Conservation (phyloP, 768 basidiomycete species). For the Tricholoma bakamatsutake region DNA sequence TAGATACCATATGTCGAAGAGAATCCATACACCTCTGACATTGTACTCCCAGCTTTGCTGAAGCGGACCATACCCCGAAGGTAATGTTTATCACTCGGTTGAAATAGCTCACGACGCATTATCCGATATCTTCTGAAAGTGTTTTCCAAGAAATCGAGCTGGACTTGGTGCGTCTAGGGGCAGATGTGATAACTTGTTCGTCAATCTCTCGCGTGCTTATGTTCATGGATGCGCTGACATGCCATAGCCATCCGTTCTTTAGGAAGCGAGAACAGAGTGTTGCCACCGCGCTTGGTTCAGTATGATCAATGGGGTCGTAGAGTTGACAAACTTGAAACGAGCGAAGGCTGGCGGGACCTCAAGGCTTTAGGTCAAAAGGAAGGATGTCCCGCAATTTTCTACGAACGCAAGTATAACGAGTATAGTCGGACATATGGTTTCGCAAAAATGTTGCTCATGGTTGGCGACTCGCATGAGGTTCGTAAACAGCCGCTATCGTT, state of each 20-base stretch:
- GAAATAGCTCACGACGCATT: not conserved
- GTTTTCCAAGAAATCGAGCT: slow-evolving; percentile 43
- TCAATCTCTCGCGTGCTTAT: not conserved
- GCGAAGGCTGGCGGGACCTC: slow-evolving; percentile 67
- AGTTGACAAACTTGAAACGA: slow-evolving; percentile 61
- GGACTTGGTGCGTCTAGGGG: slow-evolving; percentile 57
- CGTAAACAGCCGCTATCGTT: slow-evolving; percentile 8
- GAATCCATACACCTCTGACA: slow-evolving; percentile 58
- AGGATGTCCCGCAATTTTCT: slow-evolving; percentile 62
- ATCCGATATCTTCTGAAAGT: slow-evolving; percentile 21
- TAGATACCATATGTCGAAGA: slow-evolving; percentile 50
- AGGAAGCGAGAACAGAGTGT: slow-evolving; percentile 34
- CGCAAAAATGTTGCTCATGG: slow-evolving; percentile 55
- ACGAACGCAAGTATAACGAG: slow-evolving; percentile 56
- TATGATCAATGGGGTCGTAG: slow-evolving; percentile 73
- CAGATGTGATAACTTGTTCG: slow-evolving; percentile 48
- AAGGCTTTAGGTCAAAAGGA: slow-evolving; percentile 58
- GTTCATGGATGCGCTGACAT: not conserved
- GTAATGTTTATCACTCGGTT: slow-evolving; percentile 19
- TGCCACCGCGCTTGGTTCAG: slow-evolving; percentile 52
- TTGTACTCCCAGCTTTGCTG: slow-evolving; percentile 54
- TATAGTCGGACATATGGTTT: slow-evolving; percentile 62
- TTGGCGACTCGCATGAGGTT: slow-evolving; percentile 61
- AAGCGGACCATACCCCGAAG: slow-evolving; percentile 47
- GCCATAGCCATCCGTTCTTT: slow-evolving; percentile 49